Base-by-base conservation (phyloP, 139 green algal genomes). In the Chlamydomonas schloesseri region DNA sequence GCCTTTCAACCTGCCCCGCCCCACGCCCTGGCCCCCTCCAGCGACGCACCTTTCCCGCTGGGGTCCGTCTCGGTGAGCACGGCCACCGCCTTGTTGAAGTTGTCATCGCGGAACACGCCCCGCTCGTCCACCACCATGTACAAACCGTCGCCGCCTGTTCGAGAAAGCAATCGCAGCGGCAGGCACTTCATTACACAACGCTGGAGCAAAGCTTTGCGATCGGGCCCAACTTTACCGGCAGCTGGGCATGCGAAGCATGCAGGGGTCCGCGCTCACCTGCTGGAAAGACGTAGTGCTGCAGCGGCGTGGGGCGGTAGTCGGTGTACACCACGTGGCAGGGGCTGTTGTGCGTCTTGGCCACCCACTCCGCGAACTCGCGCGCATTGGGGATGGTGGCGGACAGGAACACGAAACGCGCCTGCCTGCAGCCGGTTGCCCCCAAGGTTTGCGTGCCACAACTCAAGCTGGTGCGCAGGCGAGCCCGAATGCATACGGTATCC, bases 241-340 rank as follows among this genome's bases (percentile, higher is more conserved):
- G n/a, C n/a, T n/a, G n/a, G n/a, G n/a, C n/a, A n/a, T n/a, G n/a
- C n/a, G n/a, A n/a, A n/a, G n/a, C n/a, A n/a, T n/a, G n/a, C n/a
- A n/a, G n/a, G n/a, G n/a, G n/a, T n/a, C n/a, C n/a, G n/a, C n/a
- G n/a, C 72, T n/a, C 95, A 73, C 96, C 97, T 26, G 83, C 36
- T 0, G 97, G 96, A 58, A 93, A 93, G 3, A 92, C 91, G 87
- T 98, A 99, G 92, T 99, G 98, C 89, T 97, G 94, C 84, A 99
- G 93, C 14, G 98, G 98, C 34, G 96, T 99, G 53, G 98, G 98
- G 20, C 97, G 88, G 91, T 97, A 97, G 85, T 98, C 95, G 1
- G 97, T 99, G 92, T 97, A 98, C 24, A 99, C 97, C 60, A 99
- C 97, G 87, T 99, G 98, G 84, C 94, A 97, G 33, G 97, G 97